phyloP scores from a whole-genome alignment of 495 filamentous ascomycete genomes.

The Pyrenopolyporus hunteri region DNA sequence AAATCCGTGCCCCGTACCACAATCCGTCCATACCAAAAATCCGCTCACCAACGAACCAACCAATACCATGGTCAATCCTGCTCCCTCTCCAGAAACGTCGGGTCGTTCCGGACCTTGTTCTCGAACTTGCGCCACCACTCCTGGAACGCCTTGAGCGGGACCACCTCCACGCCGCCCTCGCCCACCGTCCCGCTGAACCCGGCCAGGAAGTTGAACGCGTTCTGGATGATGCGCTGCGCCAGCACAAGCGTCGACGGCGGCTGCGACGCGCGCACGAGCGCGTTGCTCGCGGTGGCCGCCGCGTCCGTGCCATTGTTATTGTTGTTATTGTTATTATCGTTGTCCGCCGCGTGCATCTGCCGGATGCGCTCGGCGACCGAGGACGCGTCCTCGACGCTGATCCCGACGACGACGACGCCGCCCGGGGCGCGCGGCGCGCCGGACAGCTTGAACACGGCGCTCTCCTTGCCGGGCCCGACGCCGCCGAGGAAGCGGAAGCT shows the following conservation, averaged over 20 bases:
- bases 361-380: constrained; percentile 72
- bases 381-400: constrained; percentile 79
- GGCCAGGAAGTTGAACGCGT: constrained; percentile 96
- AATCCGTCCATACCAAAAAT: too few species aligned
- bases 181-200: constrained; percentile 72
- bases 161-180: constrained; percentile 71
- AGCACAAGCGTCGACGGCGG: constrained; percentile 69
- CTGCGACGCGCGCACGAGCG: background rate
- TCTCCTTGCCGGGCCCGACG: constrained; percentile 85
- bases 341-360: constrained; percentile 50
- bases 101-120: constrained; percentile 81
- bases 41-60: background rate
- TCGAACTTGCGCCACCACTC: constrained; percentile 99
- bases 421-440: background rate
- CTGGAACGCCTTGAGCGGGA: constrained; percentile 87
- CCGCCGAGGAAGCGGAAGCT: constrained; percentile 85
- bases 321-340: constrained; percentile 22
- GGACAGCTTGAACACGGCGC: constrained; percentile 79
- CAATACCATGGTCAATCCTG: constrained; percentile 52
- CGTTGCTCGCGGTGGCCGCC: constrained; percentile 15
- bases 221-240: constrained; percentile 90
- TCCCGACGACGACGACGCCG: constrained; percentile 75
- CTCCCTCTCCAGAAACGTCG: constrained; percentile 85
- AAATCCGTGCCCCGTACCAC: too few species aligned
- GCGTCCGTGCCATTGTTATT: constrained; percentile 31